Evolutionary conservation across 2,329 filamentous ascomycete species (phyloP).

Genomic region (Cladobotryum mycophilum): DNA sequence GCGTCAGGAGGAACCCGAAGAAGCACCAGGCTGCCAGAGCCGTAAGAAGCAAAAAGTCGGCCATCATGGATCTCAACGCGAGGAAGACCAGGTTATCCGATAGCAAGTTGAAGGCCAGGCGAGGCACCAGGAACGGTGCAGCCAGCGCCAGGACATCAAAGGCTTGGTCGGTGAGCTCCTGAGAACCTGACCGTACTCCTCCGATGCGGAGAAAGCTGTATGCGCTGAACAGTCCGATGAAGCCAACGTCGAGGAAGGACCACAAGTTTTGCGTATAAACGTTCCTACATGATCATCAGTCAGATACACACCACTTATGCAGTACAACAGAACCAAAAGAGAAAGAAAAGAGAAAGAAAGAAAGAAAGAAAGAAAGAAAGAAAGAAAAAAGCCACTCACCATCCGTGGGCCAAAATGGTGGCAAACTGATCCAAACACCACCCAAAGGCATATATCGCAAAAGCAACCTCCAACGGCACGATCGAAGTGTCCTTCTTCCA

Average conservation of each 20-base stretch:
- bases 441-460: slow-evolving; percentile 67
- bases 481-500: slow-evolving; percentile 53
- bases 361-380: no score
- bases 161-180: slow-evolving; percentile 55
- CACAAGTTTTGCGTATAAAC: slow-evolving; percentile 85
- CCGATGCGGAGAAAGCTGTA: slow-evolving; percentile 65
- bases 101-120: slow-evolving; percentile 75
- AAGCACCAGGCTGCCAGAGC: slow-evolving; percentile 77
- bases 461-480: slow-evolving; percentile 56
- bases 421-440: slow-evolving; percentile 76
- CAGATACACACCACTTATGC: not conserved
- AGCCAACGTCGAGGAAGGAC: slow-evolving; percentile 79
- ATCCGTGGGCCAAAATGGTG: slow-evolving; percentile 68
- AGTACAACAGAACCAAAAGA: no score
- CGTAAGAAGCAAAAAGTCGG: slow-evolving; percentile 73
- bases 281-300: slow-evolving; percentile 41
- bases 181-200: slow-evolving; percentile 47
- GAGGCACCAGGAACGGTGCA: slow-evolving; percentile 69
- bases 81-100: slow-evolving; percentile 82
- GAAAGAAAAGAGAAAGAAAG: no score
- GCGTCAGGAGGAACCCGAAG: slow-evolving; percentile 69
- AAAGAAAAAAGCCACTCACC: slow-evolving; percentile 35
- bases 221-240: slow-evolving; percentile 61
- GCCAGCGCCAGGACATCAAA: slow-evolving; percentile 74
- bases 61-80: slow-evolving; percentile 76